Percentiles rank a stretch among this genome's conserved stretches.
Conservation (phyloP, 495 filamentous ascomycete species). For the Aspergillus egyptiacus region DNA sequence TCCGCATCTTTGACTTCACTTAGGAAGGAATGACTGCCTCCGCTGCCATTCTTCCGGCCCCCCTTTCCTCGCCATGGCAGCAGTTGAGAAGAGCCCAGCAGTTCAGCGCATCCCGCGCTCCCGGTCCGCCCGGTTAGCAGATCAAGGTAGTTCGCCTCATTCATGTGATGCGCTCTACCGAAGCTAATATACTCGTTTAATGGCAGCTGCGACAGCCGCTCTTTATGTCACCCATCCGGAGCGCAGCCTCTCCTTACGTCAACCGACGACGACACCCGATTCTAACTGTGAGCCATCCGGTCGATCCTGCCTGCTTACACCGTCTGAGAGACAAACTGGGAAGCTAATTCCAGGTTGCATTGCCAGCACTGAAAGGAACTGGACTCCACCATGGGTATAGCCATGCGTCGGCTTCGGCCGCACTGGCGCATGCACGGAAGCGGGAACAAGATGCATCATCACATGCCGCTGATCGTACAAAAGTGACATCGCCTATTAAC, state of each 20-base stretch:
- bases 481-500: conserved; percentile 49
- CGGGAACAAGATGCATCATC: conserved; percentile 60
- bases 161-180: neutral
- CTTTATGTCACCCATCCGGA: conserved; percentile 45
- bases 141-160: conserved; percentile 33
- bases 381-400: conserved; percentile 64
- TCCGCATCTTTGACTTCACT: conserved; percentile 10
- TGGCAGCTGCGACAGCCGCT: conserved; percentile 47
- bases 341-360: neutral
- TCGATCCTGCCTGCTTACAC: neutral
- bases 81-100: conserved; percentile 18
- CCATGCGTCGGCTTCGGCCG: conserved; percentile 64
- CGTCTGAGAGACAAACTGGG: neutral
- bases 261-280: conserved; percentile 24
- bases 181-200: neutral
- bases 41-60: conserved; percentile 1
- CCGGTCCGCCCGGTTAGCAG: conserved; percentile 32
- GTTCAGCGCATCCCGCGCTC: conserved; percentile 18
- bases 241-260: conserved; percentile 33
- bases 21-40: conserved; percentile 15
- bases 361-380: conserved; percentile 55
- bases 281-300: conserved; percentile 22
- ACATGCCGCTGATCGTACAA: conserved; percentile 61
- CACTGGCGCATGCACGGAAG: conserved; percentile 65
- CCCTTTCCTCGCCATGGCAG: conserved; percentile 29